Base-by-base conservation (phyloP, 2,329 filamentous ascomycete species). In the Calonectria leucothoes region DNA sequence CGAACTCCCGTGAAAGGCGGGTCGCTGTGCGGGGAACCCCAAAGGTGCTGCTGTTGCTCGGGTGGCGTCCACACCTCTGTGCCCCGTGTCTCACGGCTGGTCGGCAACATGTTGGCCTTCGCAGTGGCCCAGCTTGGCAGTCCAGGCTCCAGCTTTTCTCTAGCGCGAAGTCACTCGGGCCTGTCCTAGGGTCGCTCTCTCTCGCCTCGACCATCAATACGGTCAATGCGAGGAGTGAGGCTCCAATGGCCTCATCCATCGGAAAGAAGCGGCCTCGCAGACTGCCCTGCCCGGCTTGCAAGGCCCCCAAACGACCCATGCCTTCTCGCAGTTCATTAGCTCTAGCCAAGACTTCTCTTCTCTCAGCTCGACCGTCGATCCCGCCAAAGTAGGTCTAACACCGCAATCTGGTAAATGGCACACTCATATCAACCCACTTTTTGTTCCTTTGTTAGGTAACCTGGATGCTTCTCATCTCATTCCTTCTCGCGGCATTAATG, bases 371-470 rank as follows among this genome's bases (percentile, higher is more conserved):
- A 27, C 20, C 17, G 59, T 27, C 35, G 59, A 65, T 70, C 68
- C 45, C 8, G 23, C 45, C n/a, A 52, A 31, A 48, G 33, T 63
- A 35, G 45, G 45, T 35, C 42, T 61, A 61, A 61, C 55, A 61
- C 55, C 39, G 23, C 25, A 17, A 35, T 45, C 25, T 55, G 55
- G 52, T 37, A 37, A 35, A 33, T 48, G 55, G 14, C 55, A 33
- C 42, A 45, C 61, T 70, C 61, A 49, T 70, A 49, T 66, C 39
- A 66, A 70, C 49, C 61, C 69, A 66, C 69, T 59, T 70, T 70
- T 69, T 29, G 45, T 39, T 57, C 29, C 59, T 64, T 64, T 52
- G 33, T 69, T 69, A 61, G 52, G 66, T 61, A 49, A 61, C 55
- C 23, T 37, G 55, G 29, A 48, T 45, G 20, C 39, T 33, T 48